Evolutionary conservation across 208 protist species (phyloP).

Genomic region (Acanthamoeba polyphaga): DNA sequence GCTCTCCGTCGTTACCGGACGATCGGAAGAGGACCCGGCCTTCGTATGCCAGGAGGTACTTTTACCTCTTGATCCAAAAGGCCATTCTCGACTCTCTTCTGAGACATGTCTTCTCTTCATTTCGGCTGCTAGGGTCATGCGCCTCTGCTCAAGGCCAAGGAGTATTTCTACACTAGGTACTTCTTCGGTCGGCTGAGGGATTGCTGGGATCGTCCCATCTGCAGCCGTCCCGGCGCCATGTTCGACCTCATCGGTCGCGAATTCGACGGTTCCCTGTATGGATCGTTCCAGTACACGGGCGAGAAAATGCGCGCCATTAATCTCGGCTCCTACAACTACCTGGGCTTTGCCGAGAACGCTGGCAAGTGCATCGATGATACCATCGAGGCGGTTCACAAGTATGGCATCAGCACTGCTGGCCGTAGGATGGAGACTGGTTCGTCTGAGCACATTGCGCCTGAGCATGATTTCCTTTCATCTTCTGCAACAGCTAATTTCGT

Average conservation of each 20-base stretch:
- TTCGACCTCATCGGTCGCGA: slow-evolving; percentile 95
- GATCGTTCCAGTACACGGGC: slow-evolving; percentile 87
- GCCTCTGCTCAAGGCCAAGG: slow-evolving; percentile 96
- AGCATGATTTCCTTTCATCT: too few relatives aligned
- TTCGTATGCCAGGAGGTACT: slow-evolving; percentile 22
- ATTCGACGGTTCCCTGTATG: slow-evolving; percentile 88
- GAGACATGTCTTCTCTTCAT: neutral
- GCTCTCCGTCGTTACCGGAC: neutral
- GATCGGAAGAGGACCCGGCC: neutral
- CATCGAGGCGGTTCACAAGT: slow-evolving; percentile 91
- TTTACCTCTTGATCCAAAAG: neutral
- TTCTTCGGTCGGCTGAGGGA: slow-evolving; percentile 93
- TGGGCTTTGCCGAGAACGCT: slow-evolving; percentile 97
- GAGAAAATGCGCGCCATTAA: slow-evolving; percentile 94
- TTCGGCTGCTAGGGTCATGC: slow-evolving; percentile 91
- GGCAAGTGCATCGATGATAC: slow-evolving; percentile 92
- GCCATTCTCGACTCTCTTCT: too few relatives aligned
- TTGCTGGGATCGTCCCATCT: slow-evolving; percentile 92
- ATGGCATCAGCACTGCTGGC: slow-evolving; percentile 91
- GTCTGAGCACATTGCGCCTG: too few relatives aligned
- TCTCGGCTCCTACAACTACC: slow-evolving; percentile 99
- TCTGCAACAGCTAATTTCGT: too few relatives aligned
- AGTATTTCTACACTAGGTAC: slow-evolving; percentile 95
- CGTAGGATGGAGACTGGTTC: slow-evolving; percentile 86
- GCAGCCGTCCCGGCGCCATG: slow-evolving; percentile 93